Conservation (phyloP, 75 land plant species). For the Gnetum montanum region DNA sequence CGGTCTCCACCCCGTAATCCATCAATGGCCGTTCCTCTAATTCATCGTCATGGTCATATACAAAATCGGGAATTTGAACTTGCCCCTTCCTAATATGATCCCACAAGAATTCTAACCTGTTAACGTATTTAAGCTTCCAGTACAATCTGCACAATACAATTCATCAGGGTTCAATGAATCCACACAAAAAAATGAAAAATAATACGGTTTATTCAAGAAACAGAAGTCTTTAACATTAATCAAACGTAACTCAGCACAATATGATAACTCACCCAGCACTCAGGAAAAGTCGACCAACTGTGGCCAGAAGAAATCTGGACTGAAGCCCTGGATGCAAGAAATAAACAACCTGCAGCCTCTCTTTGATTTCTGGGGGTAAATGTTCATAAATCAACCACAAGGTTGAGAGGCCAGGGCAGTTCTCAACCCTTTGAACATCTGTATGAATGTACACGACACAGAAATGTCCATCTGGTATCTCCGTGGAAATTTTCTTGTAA, state of each 20-base stretch:
- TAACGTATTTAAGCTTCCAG: conserved; percentile 45
- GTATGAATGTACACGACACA: conserved; percentile 57
- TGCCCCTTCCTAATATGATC: conserved; percentile 43
- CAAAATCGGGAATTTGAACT: conserved; percentile 61
- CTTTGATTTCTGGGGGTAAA: conserved; percentile 33
- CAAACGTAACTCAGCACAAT: too few species aligned
- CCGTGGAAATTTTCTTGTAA: conserved; percentile 34
- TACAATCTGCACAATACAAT: conserved; percentile 41
- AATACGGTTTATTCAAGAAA: neutral
- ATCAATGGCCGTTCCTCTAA: conserved; percentile 51
- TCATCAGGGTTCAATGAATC: conserved; percentile 1
- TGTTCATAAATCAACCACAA: conserved; percentile 49
- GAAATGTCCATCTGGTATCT: conserved; percentile 28
- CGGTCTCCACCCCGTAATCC: conserved; percentile 60
- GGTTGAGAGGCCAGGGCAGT: conserved; percentile 47
- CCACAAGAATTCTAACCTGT: conserved; percentile 57
- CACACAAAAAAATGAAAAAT: neutral
- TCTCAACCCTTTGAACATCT: conserved; percentile 35
- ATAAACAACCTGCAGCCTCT: conserved; percentile 45
- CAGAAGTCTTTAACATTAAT: neutral
- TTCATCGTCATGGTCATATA: conserved; percentile 51
- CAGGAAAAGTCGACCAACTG: conserved; percentile 58
- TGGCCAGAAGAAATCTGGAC: conserved; percentile 57
- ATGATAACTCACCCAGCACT: too few species aligned
- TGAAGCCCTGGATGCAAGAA: conserved; percentile 73